Evolutionary conservation across 2,329 filamentous ascomycete species (phyloP), one percentile per base, ranked within the genome.

Genomic region (Ascocoryne sarcoides): DNA sequence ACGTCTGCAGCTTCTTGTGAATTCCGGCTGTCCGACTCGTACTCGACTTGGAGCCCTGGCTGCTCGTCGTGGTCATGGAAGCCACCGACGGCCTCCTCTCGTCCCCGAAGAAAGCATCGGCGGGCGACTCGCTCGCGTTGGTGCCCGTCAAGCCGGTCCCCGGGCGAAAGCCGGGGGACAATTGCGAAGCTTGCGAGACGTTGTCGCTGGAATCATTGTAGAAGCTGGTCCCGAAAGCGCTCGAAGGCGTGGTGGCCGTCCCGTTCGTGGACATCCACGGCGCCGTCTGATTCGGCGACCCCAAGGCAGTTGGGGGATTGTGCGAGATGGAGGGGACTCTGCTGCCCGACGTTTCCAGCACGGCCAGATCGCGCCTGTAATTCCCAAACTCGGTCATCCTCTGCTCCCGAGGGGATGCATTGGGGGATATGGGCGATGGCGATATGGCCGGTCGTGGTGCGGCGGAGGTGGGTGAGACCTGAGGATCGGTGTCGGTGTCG

Each of bases 1-100:
- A 90, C 31, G 83, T 85, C 58, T 92, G 85, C 48, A 95, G 70
- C 64, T 90, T 92, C 63, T 89, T 88, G 54, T 76, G 71, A 49
- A 77, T 73, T 42, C 82, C 74, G n/a, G n/a, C n/a, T 37, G 84
- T 78, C 52, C 82, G 71, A 45, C 77, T 80, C 47, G 79, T 68
- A 60, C 82, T 84, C 43, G 75, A 74, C 63, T 80, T 82, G 31
- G 90, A 94, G 23, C 85, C 84, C 50, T 84, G 76, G 57, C 90
- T 94, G 62, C 89, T 92, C 42, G 85, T 77, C 4, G 82, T 94
- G 10, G 83, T 88, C 48, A 89, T 79, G 62, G 89, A 95, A 29
- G 88, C 88, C 37, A 87, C 75, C 3, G 92, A 96, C 2, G 90
- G 90, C 36, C 90, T 76, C 47, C 92, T 72, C 52, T 84, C 82